Conservation (phyloP, 371 early-diverging fungal genomes). For the Coemansia linderi region DNA sequence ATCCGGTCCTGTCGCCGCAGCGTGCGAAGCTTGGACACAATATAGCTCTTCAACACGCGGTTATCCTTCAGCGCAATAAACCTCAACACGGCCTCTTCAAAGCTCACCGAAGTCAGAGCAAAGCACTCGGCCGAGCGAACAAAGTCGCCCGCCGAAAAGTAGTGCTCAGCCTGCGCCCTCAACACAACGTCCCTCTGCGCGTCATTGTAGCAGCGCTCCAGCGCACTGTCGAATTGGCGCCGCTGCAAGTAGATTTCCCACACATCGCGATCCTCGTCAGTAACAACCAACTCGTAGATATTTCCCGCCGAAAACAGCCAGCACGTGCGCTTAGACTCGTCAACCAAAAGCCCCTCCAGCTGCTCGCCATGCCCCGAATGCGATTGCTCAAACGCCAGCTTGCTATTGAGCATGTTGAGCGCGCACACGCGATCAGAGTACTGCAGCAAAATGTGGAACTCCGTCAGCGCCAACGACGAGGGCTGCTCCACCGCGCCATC, state of each 20-base stretch:
- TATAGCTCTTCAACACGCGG: slow-evolving; percentile 74
- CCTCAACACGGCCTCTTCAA: slow-evolving; percentile 84
- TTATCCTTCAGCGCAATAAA: slow-evolving; percentile 76
- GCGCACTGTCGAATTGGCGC: slow-evolving; percentile 72
- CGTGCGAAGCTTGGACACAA: slow-evolving; percentile 68
- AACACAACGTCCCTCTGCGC: slow-evolving; percentile 75
- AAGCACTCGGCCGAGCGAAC: slow-evolving; percentile 80
- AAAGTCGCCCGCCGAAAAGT: slow-evolving; percentile 73
- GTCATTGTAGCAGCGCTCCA: slow-evolving; percentile 69
- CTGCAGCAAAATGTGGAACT: slow-evolving; percentile 85
- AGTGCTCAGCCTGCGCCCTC: slow-evolving; percentile 82
- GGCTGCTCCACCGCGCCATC: slow-evolving; percentile 62
- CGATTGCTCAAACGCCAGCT: slow-evolving; percentile 78
- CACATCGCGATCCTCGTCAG: slow-evolving; percentile 88
- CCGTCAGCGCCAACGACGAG: slow-evolving; percentile 75
- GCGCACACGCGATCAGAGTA: slow-evolving; percentile 75
- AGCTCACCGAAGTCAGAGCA: slow-evolving; percentile 73
- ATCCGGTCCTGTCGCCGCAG: slow-evolving; percentile 68
- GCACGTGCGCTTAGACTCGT: slow-evolving; percentile 76
- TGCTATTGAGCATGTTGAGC: slow-evolving; percentile 74
- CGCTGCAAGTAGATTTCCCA: slow-evolving; percentile 85
- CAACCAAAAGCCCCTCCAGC: slow-evolving; percentile 69
- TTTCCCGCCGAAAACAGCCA: slow-evolving; percentile 82
- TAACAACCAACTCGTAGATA: slow-evolving; percentile 83
- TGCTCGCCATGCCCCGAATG: slow-evolving; percentile 62